Evolutionary conservation across 2,329 filamentous ascomycete species (phyloP).

Genomic region (Aspergillus sp.): DNA sequence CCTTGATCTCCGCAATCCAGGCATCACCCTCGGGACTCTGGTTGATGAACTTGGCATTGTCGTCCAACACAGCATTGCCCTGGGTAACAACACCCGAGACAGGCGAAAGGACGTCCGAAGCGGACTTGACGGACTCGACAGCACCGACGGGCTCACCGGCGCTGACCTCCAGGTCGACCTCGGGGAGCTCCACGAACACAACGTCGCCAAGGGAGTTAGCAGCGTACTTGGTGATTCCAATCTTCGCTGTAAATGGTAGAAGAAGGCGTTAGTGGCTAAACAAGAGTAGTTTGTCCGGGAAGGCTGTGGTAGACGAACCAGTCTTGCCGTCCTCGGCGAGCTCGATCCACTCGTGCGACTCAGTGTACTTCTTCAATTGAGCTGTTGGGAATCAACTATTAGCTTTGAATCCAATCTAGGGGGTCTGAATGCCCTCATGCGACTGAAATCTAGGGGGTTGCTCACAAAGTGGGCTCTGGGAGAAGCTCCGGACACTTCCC

Average conservation of each 20-base stretch:
- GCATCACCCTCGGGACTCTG: slow-evolving; percentile 84
- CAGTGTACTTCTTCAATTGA: slow-evolving; percentile 77
- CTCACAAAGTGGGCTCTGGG: slow-evolving; percentile 44
- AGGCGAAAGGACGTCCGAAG: slow-evolving; percentile 94
- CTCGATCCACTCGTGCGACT: slow-evolving; percentile 98
- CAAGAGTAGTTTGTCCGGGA: not conserved
- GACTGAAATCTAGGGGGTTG: slow-evolving; percentile 7
- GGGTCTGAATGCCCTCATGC: slow-evolving; percentile 3
- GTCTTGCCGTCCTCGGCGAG: slow-evolving; percentile 78
- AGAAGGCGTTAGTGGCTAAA: not conserved
- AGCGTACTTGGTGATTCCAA: slow-evolving; percentile 89
- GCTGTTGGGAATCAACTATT: slow-evolving; percentile 29
- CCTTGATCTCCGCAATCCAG: slow-evolving; percentile 88
- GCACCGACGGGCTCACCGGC: slow-evolving; percentile 86
- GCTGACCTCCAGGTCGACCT: slow-evolving; percentile 65
- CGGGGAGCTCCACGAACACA: slow-evolving; percentile 93
- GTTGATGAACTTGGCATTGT: slow-evolving; percentile 86
- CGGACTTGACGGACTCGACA: slow-evolving; percentile 97
- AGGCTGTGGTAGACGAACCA: slow-evolving; percentile 48
- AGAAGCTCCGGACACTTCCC: slow-evolving; percentile 44
- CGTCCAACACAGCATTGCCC: slow-evolving; percentile 73
- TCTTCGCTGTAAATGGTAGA: slow-evolving; percentile 52
- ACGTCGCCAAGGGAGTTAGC: slow-evolving; percentile 92
- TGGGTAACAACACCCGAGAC: slow-evolving; percentile 74
- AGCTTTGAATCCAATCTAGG: not conserved